Conservation (phyloP, 2,329 filamentous ascomycete genomes). For the Plenodomus tracheiphilus region DNA sequence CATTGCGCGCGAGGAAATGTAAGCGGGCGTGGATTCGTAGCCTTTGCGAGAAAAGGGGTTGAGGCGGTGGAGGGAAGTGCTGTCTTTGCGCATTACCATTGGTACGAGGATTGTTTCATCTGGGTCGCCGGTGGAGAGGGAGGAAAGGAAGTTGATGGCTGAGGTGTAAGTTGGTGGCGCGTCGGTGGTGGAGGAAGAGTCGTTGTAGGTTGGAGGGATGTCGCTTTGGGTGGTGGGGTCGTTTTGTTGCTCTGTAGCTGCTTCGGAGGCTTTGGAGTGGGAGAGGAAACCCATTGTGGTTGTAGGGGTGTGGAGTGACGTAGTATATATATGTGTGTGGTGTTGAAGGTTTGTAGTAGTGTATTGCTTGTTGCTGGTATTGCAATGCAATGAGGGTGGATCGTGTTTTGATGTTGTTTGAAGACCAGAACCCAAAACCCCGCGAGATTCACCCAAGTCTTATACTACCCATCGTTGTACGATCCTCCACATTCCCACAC, state of each 20-base stretch:
- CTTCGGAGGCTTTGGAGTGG: neutral
- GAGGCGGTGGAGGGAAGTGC: conserved; percentile 11
- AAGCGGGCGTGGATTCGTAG: conserved; percentile 1
- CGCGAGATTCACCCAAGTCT: too few species aligned
- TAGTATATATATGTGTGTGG: too few species aligned
- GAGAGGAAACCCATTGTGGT: neutral
- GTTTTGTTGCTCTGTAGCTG: neutral
- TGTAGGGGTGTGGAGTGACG: neutral
- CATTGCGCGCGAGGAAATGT: conserved; percentile 12
- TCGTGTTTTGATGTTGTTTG: too few species aligned
- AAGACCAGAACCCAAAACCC: too few species aligned
- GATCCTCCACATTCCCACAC: neutral
- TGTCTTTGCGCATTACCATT: conserved; percentile 11
- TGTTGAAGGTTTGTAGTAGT: too few species aligned
- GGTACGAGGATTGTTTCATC: conserved; percentile 18
- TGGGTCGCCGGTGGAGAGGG: conserved; percentile 7
- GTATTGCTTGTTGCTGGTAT: too few species aligned
- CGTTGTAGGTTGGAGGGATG: conserved; percentile 9
- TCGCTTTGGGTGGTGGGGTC: neutral
- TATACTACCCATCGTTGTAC: too few species aligned
- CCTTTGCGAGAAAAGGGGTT: conserved; percentile 19
- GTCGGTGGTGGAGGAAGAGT: too few species aligned
- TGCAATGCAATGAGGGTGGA: too few species aligned
- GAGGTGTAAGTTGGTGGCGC: conserved; percentile 12
- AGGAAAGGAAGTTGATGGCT: conserved; percentile 4